Percentiles rank a stretch among this genome's conserved stretches.
These are phyloP conservation scores for Pythium pyrilobum DNA, from an alignment of 352 stramenopile species.

Conservation along the genomic window DNA sequence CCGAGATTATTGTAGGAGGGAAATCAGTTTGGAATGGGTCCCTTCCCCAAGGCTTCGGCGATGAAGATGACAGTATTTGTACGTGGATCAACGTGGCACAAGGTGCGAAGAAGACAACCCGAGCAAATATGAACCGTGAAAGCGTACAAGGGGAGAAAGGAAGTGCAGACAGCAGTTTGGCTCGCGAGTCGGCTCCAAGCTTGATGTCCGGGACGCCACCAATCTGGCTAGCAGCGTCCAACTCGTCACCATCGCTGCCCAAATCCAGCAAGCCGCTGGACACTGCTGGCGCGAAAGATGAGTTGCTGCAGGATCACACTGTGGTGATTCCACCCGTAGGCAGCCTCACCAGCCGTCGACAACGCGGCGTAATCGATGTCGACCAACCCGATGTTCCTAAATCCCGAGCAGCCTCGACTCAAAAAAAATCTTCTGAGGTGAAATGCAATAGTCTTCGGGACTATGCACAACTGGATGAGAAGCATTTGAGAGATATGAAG, in stretches of 20 bases:
- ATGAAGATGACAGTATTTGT: constrained; percentile 60
- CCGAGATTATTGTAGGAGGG: constrained; percentile 56
- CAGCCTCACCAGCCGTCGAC: constrained; percentile 14
- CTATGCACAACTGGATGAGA: too few species aligned
- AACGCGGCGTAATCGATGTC: background rate
- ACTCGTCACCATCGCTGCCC: background rate
- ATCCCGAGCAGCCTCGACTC: background rate
- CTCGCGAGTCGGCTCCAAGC: too few species aligned
- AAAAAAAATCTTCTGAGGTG: background rate
- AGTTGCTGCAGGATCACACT: background rate
- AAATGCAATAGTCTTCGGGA: background rate
- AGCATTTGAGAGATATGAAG: constrained; percentile 1
- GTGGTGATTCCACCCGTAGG: too few species aligned
- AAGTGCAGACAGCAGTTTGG: too few species aligned
- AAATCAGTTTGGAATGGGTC: constrained; percentile 75
- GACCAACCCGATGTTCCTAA: background rate
- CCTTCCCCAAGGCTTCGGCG: constrained; percentile 59
- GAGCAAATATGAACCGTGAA: background rate
- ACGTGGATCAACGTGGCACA: constrained; percentile 61
- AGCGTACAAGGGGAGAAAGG: too few species aligned
- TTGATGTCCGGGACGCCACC: too few species aligned
- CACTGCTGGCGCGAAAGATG: constrained; percentile 13
- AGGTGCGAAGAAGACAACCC: constrained; percentile 9
- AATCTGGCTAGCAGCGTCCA: constrained; percentile 18
- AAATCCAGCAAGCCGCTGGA: background rate